Base-by-base conservation (phyloP, 2,329 filamentous ascomycete genomes). In the Achaetomium macrosporum region DNA sequence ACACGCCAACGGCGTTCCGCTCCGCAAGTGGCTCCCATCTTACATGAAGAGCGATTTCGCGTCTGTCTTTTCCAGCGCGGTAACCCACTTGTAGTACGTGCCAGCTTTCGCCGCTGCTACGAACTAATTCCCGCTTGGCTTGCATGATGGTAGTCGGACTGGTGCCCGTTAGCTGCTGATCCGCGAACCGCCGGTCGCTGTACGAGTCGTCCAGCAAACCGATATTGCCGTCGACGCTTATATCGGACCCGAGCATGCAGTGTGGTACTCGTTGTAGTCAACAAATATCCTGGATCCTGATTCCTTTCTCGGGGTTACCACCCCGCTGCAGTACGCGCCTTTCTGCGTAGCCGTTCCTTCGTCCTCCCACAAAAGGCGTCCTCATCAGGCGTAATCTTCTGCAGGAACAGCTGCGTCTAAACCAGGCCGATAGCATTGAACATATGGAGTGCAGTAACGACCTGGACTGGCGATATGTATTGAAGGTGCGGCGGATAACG, bases 101-200 rank as follows among this genome's bases (percentile, higher is more conserved):
- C 63, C 62, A 2, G 61, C 54, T 52, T 64, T 60, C 4, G 72
- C 71, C 1, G 67, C 65, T 8, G 64, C 63, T 7, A 64, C 57
- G 54, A 73, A 73, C 42, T 68, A 66, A 66, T 1, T 62, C 54
- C 20, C 63, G 40, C 4, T 66, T 63, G 1, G 69, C 68, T 17
- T 53, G 76, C 55, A 74, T 72, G 60, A 76, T 72, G 9, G 72
- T 75, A 1, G 69, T 69, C 1, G 73, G 73, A 57, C 75, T 75
- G 35, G 67, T 66, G 3, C 73, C 73, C 0, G 68, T 73, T 46
- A 76, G 69, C 11, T 67, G 67, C 61, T 75, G 73, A 40, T 75
- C 68, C 2, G 72, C 73, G 43, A 75, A 76, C 16, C 71, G 64
- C 3, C 68, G 65, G 52, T 76, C 73, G 15, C 66, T 65, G 58